Evolutionary conservation across 2,329 filamentous ascomycete genomes (phyloP).

Genomic region (Fusarium tanahbumbuense): DNA sequence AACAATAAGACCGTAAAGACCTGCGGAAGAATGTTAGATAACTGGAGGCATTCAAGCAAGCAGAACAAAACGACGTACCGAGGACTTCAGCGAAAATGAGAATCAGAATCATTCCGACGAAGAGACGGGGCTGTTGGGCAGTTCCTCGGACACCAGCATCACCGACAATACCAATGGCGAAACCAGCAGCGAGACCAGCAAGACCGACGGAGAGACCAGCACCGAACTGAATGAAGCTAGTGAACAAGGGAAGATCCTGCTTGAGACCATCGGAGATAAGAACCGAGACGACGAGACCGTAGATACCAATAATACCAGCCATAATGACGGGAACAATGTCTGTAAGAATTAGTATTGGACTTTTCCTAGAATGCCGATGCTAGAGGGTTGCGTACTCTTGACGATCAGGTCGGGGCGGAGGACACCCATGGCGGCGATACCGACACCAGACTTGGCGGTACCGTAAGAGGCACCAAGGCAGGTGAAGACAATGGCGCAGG

Average conservation of each 20-base stretch:
- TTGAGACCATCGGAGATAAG: slow-evolving; percentile 83
- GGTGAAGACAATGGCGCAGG: slow-evolving; percentile 95
- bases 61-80: slow-evolving; percentile 71
- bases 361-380: background rate
- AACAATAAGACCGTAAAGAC: slow-evolving; percentile 99
- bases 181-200: slow-evolving; percentile 84
- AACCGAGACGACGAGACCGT: slow-evolving; percentile 89
- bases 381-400: slow-evolving; percentile 79
- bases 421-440: slow-evolving; percentile 98
- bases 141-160: slow-evolving; percentile 90
- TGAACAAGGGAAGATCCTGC: slow-evolving; percentile 80
- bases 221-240: slow-evolving; percentile 86
- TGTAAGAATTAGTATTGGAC: slow-evolving; percentile 54
- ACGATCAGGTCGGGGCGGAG: slow-evolving; percentile 97
- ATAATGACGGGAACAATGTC: slow-evolving; percentile 99
- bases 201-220: slow-evolving; percentile 85
- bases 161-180: slow-evolving; percentile 89
- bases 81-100: slow-evolving; percentile 99
- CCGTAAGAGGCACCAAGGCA: slow-evolving; percentile 97
- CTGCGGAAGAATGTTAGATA: slow-evolving; percentile 58
- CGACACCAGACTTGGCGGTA: slow-evolving; percentile 98
- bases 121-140: slow-evolving; percentile 85
- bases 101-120: slow-evolving; percentile 98
- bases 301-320: slow-evolving; percentile 99
- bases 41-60: background rate